phyloP scores from a whole-genome alignment of 2,329 filamentous ascomycete genomes.

The Alternaria arbusti region DNA sequence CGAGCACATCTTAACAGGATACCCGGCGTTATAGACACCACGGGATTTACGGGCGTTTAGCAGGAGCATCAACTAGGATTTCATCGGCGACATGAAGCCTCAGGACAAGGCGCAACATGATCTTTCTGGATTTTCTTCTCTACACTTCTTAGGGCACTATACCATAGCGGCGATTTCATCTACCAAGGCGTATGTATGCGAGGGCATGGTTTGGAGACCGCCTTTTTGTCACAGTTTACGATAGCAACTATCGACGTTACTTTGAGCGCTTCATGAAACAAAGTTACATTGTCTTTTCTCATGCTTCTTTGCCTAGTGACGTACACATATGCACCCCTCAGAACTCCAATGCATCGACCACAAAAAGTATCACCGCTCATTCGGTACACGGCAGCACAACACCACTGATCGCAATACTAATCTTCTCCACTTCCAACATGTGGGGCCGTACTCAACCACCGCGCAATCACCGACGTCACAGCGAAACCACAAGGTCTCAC shows the following conservation, averaged over 20 bases:
- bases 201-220: background rate
- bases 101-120: background rate
- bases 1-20: constrained; percentile 2
- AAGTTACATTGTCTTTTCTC: background rate
- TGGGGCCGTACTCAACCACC: background rate
- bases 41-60: background rate
- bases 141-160: background rate
- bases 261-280: background rate
- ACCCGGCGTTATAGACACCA: background rate
- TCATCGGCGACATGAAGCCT: background rate
- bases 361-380: background rate
- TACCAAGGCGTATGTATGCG: background rate
- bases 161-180: constrained; percentile 2
- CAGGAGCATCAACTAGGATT: background rate
- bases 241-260: background rate
- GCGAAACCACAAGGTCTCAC: background rate
- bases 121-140: background rate
- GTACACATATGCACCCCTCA: background rate
- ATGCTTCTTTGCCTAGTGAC: background rate
- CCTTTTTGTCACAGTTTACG: background rate
- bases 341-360: background rate
- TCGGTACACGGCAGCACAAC: background rate
- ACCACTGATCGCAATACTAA: background rate
- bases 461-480: constrained; percentile 1
- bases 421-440: background rate